Percentiles rank a stretch among this genome's conserved stretches.
Evolutionary conservation across 1,284 basidiomycete genomes (phyloP).

Genomic region (Pholiota adiposa): DNA sequence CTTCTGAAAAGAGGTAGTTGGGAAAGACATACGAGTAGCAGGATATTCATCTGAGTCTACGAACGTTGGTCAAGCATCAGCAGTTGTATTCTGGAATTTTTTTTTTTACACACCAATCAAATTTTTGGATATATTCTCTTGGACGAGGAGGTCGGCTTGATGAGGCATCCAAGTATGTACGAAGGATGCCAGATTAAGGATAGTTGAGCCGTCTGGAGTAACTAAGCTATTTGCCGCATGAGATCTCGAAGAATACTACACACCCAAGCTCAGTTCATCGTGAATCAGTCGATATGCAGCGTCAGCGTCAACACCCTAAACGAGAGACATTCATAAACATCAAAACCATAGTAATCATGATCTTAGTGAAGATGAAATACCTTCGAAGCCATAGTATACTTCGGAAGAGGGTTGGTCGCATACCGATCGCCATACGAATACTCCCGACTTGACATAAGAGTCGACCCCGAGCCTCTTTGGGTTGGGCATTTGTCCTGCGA

Average conservation of each 20-base stretch:
- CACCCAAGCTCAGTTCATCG: conserved; percentile 79
- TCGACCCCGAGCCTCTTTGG: conserved; percentile 41
- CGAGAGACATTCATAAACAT: neutral
- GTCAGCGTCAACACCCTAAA: conserved; percentile 57
- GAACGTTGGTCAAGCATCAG: neutral
- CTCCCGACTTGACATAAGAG: conserved; percentile 37
- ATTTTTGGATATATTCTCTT: conserved; percentile 89
- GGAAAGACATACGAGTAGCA: conserved; percentile 60
- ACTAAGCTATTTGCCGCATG: neutral
- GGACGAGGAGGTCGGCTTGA: conserved; percentile 66
- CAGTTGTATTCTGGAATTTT: neutral
- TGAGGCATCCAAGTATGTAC: conserved; percentile 73
- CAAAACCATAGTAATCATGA: neutral
- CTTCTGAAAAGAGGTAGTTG: neutral
- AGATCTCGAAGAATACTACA: conserved; percentile 1
- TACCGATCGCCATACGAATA: conserved; percentile 70
- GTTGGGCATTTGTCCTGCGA: conserved; percentile 42
- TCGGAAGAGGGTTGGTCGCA: conserved; percentile 65
- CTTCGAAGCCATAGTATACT: conserved; percentile 66
- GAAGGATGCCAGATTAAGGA: conserved; percentile 86
- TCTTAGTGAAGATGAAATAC: conserved; percentile 29
- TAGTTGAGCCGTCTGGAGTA: conserved; percentile 70
- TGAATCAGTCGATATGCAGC: conserved; percentile 82
- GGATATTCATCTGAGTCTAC: conserved; percentile 82
- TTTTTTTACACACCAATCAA: conserved; percentile 57